phyloP scores from a whole-genome alignment of 306 rosid species.

The Aeschynomene evenia region DNA sequence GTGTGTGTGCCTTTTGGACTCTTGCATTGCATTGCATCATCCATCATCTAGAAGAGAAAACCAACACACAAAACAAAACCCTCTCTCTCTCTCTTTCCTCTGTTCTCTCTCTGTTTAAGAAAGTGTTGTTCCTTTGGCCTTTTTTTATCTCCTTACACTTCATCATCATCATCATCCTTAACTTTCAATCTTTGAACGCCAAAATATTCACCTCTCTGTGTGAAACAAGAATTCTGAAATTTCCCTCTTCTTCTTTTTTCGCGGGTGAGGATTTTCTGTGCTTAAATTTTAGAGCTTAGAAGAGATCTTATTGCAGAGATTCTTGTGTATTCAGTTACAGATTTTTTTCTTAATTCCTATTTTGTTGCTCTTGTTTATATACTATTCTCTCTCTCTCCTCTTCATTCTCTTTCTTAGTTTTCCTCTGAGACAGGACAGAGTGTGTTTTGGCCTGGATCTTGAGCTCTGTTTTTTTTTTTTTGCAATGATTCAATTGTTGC shows the following conservation, averaged over 20 bases:
- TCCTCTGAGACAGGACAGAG: slow-evolving; percentile 28
- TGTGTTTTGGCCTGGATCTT: slow-evolving; percentile 36
- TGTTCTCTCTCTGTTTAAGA: not conserved
- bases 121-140: slow-evolving; percentile 24
- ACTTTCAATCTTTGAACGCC: slow-evolving; percentile 30
- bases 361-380: not conserved
- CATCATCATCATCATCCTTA: not conserved
- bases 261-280: slow-evolving; percentile 6
- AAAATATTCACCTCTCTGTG: slow-evolving; percentile 14
- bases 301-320: slow-evolving; percentile 26
- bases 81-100: slow-evolving; percentile 19
- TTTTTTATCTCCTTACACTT: slow-evolving; percentile 34
- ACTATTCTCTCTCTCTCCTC: not conserved
- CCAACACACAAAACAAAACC: slow-evolving; percentile 18
- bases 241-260: not conserved
- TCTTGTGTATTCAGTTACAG: slow-evolving; percentile 33
- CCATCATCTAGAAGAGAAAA: slow-evolving; percentile 11
- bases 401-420: not conserved
- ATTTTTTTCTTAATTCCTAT: not conserved
- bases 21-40: slow-evolving; percentile 45
- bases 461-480: slow-evolving; percentile 17
- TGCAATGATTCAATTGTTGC: slow-evolving; percentile 15
- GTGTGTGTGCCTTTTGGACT: slow-evolving; percentile 47
- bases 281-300: slow-evolving; percentile 22
- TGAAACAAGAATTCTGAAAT: not conserved